Conservation (phyloP, 805 yeast species). For the Sporopachydermia quercuum region DNA sequence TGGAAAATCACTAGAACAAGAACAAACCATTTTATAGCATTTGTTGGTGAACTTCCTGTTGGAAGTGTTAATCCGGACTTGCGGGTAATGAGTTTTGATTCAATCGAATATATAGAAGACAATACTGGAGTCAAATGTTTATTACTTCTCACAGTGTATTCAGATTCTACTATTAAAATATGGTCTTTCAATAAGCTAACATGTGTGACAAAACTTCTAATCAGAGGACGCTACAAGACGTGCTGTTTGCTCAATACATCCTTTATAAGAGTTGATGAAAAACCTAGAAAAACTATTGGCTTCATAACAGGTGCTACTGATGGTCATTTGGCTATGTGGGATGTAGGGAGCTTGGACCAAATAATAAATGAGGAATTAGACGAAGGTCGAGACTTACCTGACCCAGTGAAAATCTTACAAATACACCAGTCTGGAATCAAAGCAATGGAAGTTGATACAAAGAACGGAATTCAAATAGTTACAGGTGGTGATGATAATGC, state of each 20-base stretch:
- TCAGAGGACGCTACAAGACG: constrained; percentile 42
- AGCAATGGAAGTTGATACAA: constrained; percentile 25
- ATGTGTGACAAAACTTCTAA: constrained; percentile 27
- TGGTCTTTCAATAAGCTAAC: constrained; percentile 35
- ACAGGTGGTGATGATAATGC: constrained; percentile 96
- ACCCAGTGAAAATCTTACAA: constrained; percentile 23
- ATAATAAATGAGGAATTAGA: constrained; percentile 2
- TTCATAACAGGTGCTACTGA: constrained; percentile 65
- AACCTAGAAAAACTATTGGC: constrained; percentile 13
- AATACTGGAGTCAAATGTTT: constrained; percentile 24
- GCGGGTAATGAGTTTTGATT: constrained; percentile 76
- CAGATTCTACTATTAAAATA: constrained; percentile 63
- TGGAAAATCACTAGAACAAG: constrained; percentile 45
- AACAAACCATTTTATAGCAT: constrained; percentile 29
- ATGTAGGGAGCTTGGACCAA: constrained; percentile 21
- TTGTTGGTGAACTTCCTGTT: constrained; percentile 41
- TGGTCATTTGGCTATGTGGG: constrained; percentile 59
- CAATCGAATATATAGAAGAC: constrained; percentile 21
- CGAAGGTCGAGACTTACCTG: constrained; percentile 6
- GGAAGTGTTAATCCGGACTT: constrained; percentile 57
- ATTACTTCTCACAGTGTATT: constrained; percentile 57
- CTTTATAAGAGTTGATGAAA: constrained; percentile 21
- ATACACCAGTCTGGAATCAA: constrained; percentile 83
- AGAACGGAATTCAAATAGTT: constrained; percentile 20
- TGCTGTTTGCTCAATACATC: constrained; percentile 63